phyloP scores from a whole-genome alignment of 768 basidiomycete genomes.

The Russula compacta region DNA sequence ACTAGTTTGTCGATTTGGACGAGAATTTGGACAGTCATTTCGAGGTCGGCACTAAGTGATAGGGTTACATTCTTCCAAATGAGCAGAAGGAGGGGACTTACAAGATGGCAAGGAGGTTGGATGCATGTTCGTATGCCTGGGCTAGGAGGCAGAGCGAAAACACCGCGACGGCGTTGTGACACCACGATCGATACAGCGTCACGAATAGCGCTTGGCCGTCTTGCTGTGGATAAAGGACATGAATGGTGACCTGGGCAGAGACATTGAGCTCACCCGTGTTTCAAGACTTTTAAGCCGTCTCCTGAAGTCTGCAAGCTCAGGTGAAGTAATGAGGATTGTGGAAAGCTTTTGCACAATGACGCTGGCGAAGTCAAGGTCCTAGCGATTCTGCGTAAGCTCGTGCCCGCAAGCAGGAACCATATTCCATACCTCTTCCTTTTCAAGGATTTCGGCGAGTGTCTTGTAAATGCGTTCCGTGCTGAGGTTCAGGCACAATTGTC shows the following conservation, averaged over 20 bases:
- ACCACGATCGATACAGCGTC: constrained; percentile 94
- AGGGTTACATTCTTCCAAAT: not conserved
- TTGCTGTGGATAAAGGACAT: constrained; percentile 41
- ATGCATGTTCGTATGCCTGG: constrained; percentile 98
- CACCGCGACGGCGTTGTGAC: constrained; percentile 94
- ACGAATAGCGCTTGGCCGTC: constrained; percentile 95
- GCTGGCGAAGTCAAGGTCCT: constrained; percentile 97
- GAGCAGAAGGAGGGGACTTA: constrained; percentile 30
- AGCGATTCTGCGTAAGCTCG: not conserved
- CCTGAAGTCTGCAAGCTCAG: constrained; percentile 91
- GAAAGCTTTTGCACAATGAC: constrained; percentile 97
- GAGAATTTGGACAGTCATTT: constrained; percentile 89
- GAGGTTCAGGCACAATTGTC: constrained; percentile 87
- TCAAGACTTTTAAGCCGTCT: constrained; percentile 89
- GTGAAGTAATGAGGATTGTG: constrained; percentile 92
- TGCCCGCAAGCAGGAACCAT: not conserved
- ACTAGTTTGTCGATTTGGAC: constrained; percentile 98
- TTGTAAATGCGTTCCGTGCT: constrained; percentile 94
- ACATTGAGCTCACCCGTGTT: constrained; percentile 55
- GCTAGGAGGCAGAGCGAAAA: constrained; percentile 95
- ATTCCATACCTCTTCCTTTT: constrained; percentile 81
- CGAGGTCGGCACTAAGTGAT: constrained; percentile 73
- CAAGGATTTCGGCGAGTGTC: constrained; percentile 93
- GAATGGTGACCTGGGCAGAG: not conserved
- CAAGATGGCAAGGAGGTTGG: constrained; percentile 94